Evolutionary conservation across 2,329 filamentous ascomycete genomes (phyloP), one percentile per base, ranked within the genome.

Genomic region (Alternaria burnsii): DNA sequence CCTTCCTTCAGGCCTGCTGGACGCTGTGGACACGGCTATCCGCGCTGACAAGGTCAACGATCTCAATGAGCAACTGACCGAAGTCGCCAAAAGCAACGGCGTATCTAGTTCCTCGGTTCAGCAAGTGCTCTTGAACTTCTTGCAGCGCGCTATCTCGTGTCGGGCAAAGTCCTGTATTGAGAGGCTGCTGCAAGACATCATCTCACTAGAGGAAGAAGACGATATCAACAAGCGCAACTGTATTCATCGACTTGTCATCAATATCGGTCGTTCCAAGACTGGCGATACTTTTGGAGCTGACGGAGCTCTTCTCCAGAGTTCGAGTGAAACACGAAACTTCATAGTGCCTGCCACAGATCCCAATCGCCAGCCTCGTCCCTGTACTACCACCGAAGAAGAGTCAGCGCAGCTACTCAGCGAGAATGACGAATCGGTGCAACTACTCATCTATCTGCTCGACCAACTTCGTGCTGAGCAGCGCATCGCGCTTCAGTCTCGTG

Each of bases 191-290:
- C 80, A 83, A 11, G 85, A 88, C 42, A 84, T 95, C 52, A 85
- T 88, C 44, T 89, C 87, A 1, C 84, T 98, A 3, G 89, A 97
- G 51, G 94, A 97, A 73, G 87, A 91, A 3, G 92, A 97, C 68
- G 95, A 98, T 73, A 93, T 99, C 74, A 97, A 98, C 79, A 89
- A 91, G 71, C 90, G 95, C 12, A 99, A 97, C 76, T 95, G 93
- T 76, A 88, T 99, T 50, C 95, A 99, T 76, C 89, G 95, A 9
- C 84, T 98, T 3, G 91, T 99, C 42, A 96, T 98, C 61, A 90
- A 94, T 20, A 96, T 97, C 69, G 94, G 94, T 18, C 89, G 94
- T 50, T 88, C 90, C 12, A 86, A 88, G 68, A 84, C 86, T 14
- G 84, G 85, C 9, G 83, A 84, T 36, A 80, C 81, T 48, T 71